Conservation (phyloP, 2,329 filamentous ascomycete genomes). For the Cercospora zeina region DNA sequence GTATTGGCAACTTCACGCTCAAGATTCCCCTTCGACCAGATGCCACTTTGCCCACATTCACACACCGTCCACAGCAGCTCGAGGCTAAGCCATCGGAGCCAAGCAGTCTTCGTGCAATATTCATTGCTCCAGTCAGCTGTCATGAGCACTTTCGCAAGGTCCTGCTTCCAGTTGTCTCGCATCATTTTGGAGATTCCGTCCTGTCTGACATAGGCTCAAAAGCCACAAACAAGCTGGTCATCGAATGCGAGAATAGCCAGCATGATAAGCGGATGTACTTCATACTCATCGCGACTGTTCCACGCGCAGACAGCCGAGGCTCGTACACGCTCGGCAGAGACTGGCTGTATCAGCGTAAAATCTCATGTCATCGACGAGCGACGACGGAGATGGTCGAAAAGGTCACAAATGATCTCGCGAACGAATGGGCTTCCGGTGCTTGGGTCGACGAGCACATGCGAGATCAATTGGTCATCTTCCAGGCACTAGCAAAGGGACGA, state of each 20-base stretch:
- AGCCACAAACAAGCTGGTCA: not conserved
- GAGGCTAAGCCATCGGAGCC: not conserved
- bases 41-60: conserved; percentile 41
- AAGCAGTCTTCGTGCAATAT: conserved; percentile 38
- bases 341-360: conserved; percentile 49
- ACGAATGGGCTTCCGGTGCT: conserved; percentile 50
- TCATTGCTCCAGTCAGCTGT: conserved; percentile 42
- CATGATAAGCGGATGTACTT: conserved; percentile 49
- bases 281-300: conserved; percentile 54
- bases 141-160: conserved; percentile 35
- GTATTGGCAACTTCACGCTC: conserved; percentile 54
- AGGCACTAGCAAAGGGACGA: conserved; percentile 53
- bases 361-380: conserved; percentile 25
- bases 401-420: conserved; percentile 49
- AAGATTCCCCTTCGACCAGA: conserved; percentile 47
- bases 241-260: conserved; percentile 31
- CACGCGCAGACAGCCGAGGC: conserved; percentile 29
- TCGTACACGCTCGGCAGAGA: conserved; percentile 55
- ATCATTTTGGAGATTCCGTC: conserved; percentile 23
- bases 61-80: conserved; percentile 37
- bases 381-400: conserved; percentile 43
- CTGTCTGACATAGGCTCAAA: not conserved
- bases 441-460: conserved; percentile 58
- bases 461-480: conserved; percentile 62
- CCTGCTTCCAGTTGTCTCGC: conserved; percentile 17